Evolutionary conservation across 768 basidiomycete genomes (phyloP).

Genomic region (Chiua virens): DNA sequence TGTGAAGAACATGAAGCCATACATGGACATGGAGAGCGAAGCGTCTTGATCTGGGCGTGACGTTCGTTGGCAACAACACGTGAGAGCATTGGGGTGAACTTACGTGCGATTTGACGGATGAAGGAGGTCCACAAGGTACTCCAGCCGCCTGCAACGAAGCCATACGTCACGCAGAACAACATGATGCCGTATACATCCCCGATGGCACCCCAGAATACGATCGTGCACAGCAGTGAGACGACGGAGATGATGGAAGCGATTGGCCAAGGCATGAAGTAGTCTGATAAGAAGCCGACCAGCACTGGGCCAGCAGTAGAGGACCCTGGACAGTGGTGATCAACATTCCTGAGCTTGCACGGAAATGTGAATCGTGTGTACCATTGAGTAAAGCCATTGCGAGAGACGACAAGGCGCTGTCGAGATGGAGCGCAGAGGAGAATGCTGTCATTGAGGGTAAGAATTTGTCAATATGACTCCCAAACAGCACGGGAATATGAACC

Average conservation of each 20-base stretch:
- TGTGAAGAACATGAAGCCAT: not conserved
- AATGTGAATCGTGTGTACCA: not conserved
- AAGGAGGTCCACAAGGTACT: conserved; percentile 1
- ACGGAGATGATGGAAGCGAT: not conserved
- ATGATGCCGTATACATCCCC: not conserved
- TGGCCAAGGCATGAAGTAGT: not conserved
- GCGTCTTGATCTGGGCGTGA: not conserved
- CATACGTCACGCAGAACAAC: not conserved
- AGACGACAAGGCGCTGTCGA: not conserved
- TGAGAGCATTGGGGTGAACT: not conserved
- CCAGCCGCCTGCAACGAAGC: not conserved
- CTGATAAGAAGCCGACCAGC: not conserved
- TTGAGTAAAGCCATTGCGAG: conserved; percentile 1
- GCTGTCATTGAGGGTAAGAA: not conserved
- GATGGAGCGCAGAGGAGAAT: not conserved
- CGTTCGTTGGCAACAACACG: too few relatives aligned
- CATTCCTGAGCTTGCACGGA: not conserved
- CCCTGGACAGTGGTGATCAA: not conserved
- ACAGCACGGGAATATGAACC: not conserved
- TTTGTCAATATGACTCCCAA: not conserved
- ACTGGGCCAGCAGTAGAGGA: not conserved
- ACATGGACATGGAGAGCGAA: conserved; percentile 1
- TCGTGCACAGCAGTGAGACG: not conserved
- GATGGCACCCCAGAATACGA: conserved; percentile 1
- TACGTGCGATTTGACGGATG: not conserved